Conservation (phyloP, 2,329 filamentous ascomycete genomes). For the Ilyonectria destructans region DNA sequence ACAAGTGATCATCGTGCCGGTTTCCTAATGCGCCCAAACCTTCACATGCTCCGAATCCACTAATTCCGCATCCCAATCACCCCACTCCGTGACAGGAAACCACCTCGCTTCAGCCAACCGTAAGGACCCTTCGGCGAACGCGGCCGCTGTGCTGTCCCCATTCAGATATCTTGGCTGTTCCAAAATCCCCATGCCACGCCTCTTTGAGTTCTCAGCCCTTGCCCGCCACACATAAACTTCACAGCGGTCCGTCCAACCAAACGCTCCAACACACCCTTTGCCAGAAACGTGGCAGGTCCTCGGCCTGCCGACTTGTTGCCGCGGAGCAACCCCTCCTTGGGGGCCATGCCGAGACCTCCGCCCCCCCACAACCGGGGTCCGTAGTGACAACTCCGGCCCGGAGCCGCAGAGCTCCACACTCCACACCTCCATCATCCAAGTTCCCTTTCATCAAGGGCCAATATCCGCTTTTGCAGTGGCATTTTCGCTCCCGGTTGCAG, state of each 20-base stretch:
- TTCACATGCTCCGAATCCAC: conserved; percentile 14
- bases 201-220: background rate
- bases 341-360: conserved; percentile 7
- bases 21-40: conserved; percentile 27
- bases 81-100: conserved; percentile 8
- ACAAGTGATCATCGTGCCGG: conserved; percentile 20
- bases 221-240: background rate
- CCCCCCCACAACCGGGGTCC: conserved; percentile 2
- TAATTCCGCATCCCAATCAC: conserved; percentile 7
- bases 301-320: background rate
- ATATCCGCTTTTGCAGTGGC: background rate
- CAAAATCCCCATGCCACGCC: background rate
- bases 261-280: background rate
- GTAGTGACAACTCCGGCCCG: background rate
- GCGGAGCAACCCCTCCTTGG: background rate
- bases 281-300: background rate
- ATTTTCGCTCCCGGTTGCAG: background rate
- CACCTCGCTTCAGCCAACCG: conserved; percentile 6
- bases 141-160: conserved; percentile 1
- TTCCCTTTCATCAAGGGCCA: background rate
- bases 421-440: background rate
- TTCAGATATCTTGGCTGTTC: background rate
- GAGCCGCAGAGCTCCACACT: conserved; percentile 6
- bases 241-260: background rate
- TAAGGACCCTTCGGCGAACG: background rate